phyloP scores from a whole-genome alignment of 176 grass and related monocot genomes.

The Stipa capillata region DNA sequence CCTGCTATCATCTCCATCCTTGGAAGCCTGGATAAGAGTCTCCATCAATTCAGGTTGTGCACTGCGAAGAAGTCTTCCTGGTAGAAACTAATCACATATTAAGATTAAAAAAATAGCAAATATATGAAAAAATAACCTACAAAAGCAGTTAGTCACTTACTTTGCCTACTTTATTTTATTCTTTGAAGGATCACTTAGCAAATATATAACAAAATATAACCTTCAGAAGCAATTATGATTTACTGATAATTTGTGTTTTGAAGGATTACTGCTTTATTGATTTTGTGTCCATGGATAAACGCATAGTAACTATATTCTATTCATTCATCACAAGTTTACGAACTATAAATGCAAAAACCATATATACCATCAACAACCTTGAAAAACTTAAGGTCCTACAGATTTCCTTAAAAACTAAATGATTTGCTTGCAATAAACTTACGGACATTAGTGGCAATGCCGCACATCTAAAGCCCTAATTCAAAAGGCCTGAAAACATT shows the following conservation, averaged over 20 bases:
- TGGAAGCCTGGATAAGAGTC: conserved; percentile 76
- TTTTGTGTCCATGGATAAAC: background rate
- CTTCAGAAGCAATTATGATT: background rate
- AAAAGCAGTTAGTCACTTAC: background rate
- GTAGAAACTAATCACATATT: conserved; percentile 14
- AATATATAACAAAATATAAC: background rate
- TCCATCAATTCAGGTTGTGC: conserved; percentile 93
- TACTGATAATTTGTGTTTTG: background rate
- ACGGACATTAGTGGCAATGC: background rate
- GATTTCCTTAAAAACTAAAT: background rate
- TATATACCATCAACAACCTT: background rate
- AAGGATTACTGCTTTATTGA: background rate
- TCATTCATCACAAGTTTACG: background rate
- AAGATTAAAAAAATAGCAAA: background rate
- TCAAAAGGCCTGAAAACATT: background rate
- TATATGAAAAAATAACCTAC: background rate
- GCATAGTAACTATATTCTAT: background rate
- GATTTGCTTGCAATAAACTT: background rate
- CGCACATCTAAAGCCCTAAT: background rate
- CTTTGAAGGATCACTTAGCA: background rate
- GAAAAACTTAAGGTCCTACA: background rate
- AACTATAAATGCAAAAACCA: background rate
- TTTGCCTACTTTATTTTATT: background rate
- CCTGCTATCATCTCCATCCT: conserved; percentile 62
- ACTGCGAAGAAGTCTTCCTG: conserved; percentile 75